Conservation (phyloP, 2,329 filamentous ascomycete genomes). For the Aphanoascus verrucosus region DNA sequence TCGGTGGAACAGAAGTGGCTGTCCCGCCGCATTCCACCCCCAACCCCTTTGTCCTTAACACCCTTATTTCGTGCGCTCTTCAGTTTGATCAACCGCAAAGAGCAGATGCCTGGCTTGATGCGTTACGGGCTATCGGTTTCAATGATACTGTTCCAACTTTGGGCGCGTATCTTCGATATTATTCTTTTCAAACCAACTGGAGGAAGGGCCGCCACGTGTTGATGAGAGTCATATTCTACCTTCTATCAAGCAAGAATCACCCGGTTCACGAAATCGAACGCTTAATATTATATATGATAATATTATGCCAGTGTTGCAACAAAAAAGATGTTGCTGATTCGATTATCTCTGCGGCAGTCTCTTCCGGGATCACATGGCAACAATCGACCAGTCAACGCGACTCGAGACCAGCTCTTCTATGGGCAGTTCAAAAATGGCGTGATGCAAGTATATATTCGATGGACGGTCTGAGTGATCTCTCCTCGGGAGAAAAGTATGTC, state of each 20-base stretch:
- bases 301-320: slow-evolving; percentile 29
- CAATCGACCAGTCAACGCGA: neutral
- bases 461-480: slow-evolving; percentile 15
- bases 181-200: slow-evolving; percentile 29
- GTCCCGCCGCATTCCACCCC: slow-evolving; percentile 26
- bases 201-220: slow-evolving; percentile 26
- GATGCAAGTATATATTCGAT: slow-evolving; percentile 10
- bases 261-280: slow-evolving; percentile 22
- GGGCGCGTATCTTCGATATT: slow-evolving; percentile 31
- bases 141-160: slow-evolving; percentile 30
- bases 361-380: slow-evolving; percentile 24
- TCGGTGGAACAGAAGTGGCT: slow-evolving; percentile 31
- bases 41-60: slow-evolving; percentile 27
- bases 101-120: slow-evolving; percentile 33
- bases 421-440: slow-evolving; percentile 10
- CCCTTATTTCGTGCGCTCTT: slow-evolving; percentile 30
- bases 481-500: slow-evolving; percentile 26
- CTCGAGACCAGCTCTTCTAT: slow-evolving; percentile 6
- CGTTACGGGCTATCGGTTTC: slow-evolving; percentile 27
- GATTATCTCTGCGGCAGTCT: slow-evolving; percentile 29
- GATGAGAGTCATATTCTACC: slow-evolving; percentile 27
- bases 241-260: slow-evolving; percentile 28
- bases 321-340: slow-evolving; percentile 23
- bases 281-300: slow-evolving; percentile 31
- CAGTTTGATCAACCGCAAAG: slow-evolving; percentile 33